These are phyloP conservation scores for Pleurotus citrinopileatus DNA, from an alignment of 768 basidiomycete species.

Conservation along the genomic window DNA sequence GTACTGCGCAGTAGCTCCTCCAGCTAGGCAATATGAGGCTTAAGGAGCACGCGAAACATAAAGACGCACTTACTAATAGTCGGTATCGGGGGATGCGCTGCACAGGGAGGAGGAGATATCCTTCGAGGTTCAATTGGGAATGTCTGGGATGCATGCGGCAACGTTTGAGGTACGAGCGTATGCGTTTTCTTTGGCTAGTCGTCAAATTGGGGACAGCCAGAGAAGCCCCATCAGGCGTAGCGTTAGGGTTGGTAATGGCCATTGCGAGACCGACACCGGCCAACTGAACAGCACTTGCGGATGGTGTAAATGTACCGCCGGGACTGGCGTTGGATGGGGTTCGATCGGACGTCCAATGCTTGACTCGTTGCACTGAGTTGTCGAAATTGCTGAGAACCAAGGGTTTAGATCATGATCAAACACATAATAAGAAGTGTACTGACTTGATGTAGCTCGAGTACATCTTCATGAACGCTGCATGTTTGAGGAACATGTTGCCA, in stretches of 20 bases:
- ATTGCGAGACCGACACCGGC: slow-evolving; percentile 58
- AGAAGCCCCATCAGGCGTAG: slow-evolving; percentile 34
- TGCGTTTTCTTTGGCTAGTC: slow-evolving; percentile 82
- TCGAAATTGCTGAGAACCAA: slow-evolving; percentile 77
- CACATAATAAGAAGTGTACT: slow-evolving; percentile 24
- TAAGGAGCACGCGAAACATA: neutral
- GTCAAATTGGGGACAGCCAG: slow-evolving; percentile 57
- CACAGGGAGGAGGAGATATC: slow-evolving; percentile 90
- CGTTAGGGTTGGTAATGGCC: slow-evolving; percentile 44
- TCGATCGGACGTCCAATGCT: slow-evolving; percentile 75
- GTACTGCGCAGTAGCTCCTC: slow-evolving; percentile 86
- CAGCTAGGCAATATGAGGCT: slow-evolving; percentile 43
- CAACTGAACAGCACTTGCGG: slow-evolving; percentile 60
- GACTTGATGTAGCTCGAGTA: slow-evolving; percentile 98
- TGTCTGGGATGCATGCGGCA: slow-evolving; percentile 88
- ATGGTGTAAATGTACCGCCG: slow-evolving; percentile 49
- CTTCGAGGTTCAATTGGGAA: slow-evolving; percentile 91
- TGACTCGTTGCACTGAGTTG: slow-evolving; percentile 84
- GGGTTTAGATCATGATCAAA: slow-evolving; percentile 3
- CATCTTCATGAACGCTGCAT: slow-evolving; percentile 98
- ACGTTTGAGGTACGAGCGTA: slow-evolving; percentile 86
- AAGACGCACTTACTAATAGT: slow-evolving; percentile 64
- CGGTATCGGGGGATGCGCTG: slow-evolving; percentile 98
- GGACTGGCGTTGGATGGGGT: slow-evolving; percentile 38
- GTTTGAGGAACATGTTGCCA: slow-evolving; percentile 86